Conservation (phyloP, 768 basidiomycete species). For the Exsudoporus frostii region DNA sequence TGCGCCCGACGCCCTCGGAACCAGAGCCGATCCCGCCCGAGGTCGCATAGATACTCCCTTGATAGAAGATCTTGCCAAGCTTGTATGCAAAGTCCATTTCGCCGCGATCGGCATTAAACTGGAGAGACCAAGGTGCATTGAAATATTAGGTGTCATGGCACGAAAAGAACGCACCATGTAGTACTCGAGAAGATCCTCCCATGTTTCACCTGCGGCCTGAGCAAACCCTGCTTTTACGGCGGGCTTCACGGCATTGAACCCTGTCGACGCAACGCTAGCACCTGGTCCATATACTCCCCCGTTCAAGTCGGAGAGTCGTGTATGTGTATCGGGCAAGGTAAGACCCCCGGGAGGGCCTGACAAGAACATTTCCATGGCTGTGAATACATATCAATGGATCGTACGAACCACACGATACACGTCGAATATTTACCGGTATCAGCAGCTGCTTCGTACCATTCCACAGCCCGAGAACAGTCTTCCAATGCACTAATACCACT, state of each 20-base stretch:
- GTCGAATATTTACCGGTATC: constrained; percentile 63
- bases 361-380: constrained; percentile 77
- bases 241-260: constrained; percentile 63
- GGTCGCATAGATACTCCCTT: constrained; percentile 84
- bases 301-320: constrained; percentile 80
- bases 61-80: constrained; percentile 94
- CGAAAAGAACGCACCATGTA: constrained; percentile 61
- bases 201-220: constrained; percentile 86
- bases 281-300: constrained; percentile 96
- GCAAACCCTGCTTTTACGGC: constrained; percentile 83
- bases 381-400: neutral
- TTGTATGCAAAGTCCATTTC: constrained; percentile 87
- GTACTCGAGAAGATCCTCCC: constrained; percentile 90
- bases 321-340: constrained; percentile 77
- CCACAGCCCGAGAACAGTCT: constrained; percentile 76
- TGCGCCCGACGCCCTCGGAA: constrained; percentile 88
- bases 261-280: constrained; percentile 90
- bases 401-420: neutral
- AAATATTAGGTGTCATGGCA: neutral
- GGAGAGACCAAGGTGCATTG: constrained; percentile 5
- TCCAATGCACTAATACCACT: constrained; percentile 90
- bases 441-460: constrained; percentile 89
- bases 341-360: constrained; percentile 90
- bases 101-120: constrained; percentile 95
- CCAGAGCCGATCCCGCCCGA: constrained; percentile 81